Percentiles rank a stretch among this genome's conserved stretches.
Conservation (phyloP, 345 rosid genomes). For the Hypericum androsaemum region DNA sequence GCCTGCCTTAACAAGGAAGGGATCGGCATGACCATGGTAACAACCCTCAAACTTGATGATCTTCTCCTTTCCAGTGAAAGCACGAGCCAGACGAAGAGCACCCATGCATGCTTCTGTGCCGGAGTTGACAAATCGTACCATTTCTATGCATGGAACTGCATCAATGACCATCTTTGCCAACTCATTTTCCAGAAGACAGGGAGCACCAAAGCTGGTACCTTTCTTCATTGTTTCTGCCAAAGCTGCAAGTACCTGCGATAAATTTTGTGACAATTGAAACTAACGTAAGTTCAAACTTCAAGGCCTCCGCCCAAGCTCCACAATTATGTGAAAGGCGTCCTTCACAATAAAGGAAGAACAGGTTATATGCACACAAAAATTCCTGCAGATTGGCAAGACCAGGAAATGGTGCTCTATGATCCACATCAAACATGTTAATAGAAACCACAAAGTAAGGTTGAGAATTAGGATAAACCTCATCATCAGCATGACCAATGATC, state of each 20-base stretch:
- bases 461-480: conserved; percentile 39
- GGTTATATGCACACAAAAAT: too few relatives aligned
- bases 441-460: neutral
- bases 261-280: too few relatives aligned
- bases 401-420: too few relatives aligned
- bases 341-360: too few relatives aligned
- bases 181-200: conserved; percentile 85
- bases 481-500: conserved; percentile 94
- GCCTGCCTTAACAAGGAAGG: conserved; percentile 91
- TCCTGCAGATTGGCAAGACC: too few relatives aligned
- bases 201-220: conserved; percentile 99
- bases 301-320: too few relatives aligned
- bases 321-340: too few relatives aligned
- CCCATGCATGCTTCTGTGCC: conserved; percentile 99
- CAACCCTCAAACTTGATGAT: conserved; percentile 92
- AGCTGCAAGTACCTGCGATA: conserved; percentile 65
- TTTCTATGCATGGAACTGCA: conserved; percentile 90
- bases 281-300: too few relatives aligned
- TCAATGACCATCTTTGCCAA: conserved; percentile 84
- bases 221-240: conserved; percentile 86
- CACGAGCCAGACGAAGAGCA: conserved; percentile 87
- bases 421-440: neutral
- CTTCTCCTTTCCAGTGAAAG: conserved; percentile 60
- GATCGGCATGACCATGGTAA: conserved; percentile 95
- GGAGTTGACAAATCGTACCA: conserved; percentile 87